Evolutionary conservation across 371 early-diverging fungal genomes (phyloP).

Genomic region (Haplosporangium sp.): DNA sequence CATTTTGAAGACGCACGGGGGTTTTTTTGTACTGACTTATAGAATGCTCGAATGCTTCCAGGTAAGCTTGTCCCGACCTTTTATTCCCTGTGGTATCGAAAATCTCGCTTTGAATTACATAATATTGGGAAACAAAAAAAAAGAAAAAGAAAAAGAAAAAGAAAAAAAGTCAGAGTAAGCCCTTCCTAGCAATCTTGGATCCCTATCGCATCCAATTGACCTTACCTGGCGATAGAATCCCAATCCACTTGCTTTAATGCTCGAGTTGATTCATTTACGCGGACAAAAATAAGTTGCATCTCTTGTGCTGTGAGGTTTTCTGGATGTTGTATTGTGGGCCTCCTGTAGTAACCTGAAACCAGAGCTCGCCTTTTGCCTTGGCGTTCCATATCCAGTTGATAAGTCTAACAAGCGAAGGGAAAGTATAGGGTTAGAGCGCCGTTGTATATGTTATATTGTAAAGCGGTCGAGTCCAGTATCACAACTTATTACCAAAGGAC

Average conservation of each 20-base stretch:
- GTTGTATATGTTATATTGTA: not conserved
- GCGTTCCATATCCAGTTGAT: constrained; percentile 15
- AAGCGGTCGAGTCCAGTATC: no score
- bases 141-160: not conserved
- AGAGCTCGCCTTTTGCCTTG: not conserved
- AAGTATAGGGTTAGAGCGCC: not conserved
- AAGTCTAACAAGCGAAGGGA: constrained; percentile 2
- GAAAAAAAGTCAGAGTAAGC: not conserved
- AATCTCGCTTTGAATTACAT: constrained; percentile 9
- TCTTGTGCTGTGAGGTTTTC: constrained; percentile 9
- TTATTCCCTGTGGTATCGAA: constrained; percentile 12
- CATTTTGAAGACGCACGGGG: not conserved
- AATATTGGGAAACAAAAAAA: not conserved
- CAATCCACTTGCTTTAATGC: constrained; percentile 31
- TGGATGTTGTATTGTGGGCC: not conserved
- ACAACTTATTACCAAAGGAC: constrained; percentile 11
- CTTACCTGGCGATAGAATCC: constrained; percentile 25
- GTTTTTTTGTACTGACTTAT: constrained; percentile 13
- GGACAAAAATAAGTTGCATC: constrained; percentile 11
- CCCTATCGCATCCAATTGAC: not conserved
- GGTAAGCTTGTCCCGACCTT: not conserved
- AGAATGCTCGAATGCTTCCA: constrained; percentile 21
- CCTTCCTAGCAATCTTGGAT: not conserved
- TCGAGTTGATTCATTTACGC: constrained; percentile 11
- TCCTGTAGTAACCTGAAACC: not conserved